Base-by-base conservation (phyloP, 805 yeast species). In the Saccharomycopsis sp. region DNA sequence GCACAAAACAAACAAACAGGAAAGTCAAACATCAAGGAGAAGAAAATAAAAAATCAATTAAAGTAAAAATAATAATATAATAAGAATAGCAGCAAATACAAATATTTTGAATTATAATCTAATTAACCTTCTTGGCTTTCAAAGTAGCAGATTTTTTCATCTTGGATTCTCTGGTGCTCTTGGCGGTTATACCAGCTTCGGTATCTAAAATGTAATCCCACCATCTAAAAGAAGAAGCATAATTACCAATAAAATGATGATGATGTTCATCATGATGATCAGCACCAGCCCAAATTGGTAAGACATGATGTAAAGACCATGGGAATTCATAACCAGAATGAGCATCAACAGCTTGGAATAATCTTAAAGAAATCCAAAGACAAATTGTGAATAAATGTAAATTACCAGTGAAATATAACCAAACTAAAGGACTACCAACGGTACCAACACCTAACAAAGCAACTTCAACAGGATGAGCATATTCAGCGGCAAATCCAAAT, bases 261-360 rank as follows among this genome's bases (percentile, higher is more conserved):
- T 89, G 98, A 59, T 89, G 98, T 63, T 84, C 84, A 62, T 89
- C 98, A 60, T 89, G 97, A 63, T 89, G 97, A 55, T 84, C 96
- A 18, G 96, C 96, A 50, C 97, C 97, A 3, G 96, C 95, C 96
- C 97, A 88, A 64, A 92, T 74, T 36, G 96, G 96, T 46, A 89
- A 59, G 63, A 89, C 76, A 58, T 87, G 86, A 64, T 86, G 92
- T 56, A 89, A 70, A 3, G 96, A 85, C 85, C 94, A 79, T 48
- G 98, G 97, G 76, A 89, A 89, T 59, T 89, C 97, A 63, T 89
- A 92, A 44, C 97, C 98, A 10, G 96, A 87, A 62, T 89, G 98
- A 20, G 96, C 81, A 60, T 89, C 98, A 44, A 89, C 89, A 21
- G 98, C 98, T 70, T 89, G 98, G 68, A 82, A 79, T 52, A 89